These are phyloP conservation scores for Tuber magnatum DNA, from an alignment of 495 filamentous ascomycete species.

Conservation along the genomic window DNA sequence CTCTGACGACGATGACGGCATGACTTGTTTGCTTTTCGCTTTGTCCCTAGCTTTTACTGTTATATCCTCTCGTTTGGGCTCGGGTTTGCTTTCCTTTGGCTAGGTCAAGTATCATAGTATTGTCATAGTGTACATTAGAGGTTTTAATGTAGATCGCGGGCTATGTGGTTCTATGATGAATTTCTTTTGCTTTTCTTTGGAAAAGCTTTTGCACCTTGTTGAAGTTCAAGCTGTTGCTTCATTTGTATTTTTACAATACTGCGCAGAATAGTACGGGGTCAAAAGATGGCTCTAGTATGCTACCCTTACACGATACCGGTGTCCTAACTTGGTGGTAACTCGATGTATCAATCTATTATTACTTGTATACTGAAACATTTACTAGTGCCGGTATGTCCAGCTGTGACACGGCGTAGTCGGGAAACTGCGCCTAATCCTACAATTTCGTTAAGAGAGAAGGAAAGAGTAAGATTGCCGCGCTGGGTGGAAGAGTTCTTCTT, in stretches of 20 bases:
- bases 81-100: background rate
- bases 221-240: background rate
- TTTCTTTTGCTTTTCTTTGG: background rate
- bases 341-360: background rate
- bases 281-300: background rate
- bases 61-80: background rate
- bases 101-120: background rate
- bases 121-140: background rate
- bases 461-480: background rate
- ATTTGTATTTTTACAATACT: background rate
- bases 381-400: background rate
- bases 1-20: background rate
- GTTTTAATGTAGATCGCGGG: background rate
- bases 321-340: background rate
- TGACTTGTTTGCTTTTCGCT: background rate
- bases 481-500: constrained; percentile 9
- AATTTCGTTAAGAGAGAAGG: background rate
- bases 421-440: background rate
- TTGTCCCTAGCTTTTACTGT: background rate
- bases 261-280: background rate
- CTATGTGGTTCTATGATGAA: background rate
- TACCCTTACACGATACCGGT: background rate
- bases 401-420: background rate
- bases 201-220: background rate
- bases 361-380: background rate